Evolutionary conservation across 2,329 filamentous ascomycete species (phyloP).

Genomic region (Fusarium dlaminii): DNA sequence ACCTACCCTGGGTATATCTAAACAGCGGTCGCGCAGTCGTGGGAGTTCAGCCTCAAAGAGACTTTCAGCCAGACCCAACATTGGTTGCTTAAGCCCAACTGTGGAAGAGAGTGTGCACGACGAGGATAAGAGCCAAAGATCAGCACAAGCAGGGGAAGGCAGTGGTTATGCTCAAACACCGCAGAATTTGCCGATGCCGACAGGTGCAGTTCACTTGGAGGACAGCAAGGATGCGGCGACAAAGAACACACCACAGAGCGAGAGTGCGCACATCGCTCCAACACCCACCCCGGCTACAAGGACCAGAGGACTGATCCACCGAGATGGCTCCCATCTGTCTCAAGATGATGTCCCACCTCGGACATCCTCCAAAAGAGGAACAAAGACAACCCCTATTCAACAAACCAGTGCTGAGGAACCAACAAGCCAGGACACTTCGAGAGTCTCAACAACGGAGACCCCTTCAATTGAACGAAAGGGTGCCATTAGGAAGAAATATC

Average conservation of each 20-base stretch:
- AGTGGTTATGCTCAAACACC: not conserved
- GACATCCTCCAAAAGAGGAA: conserved; percentile 40
- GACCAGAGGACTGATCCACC: not conserved
- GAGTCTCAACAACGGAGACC: not conserved
- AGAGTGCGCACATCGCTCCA: not conserved
- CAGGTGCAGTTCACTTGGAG: not conserved
- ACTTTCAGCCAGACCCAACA: conserved; percentile 36
- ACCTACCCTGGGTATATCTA: conserved; percentile 41
- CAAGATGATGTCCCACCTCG: conserved; percentile 41
- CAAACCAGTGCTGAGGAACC: not conserved
- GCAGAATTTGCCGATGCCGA: not conserved
- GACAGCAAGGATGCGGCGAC: not conserved
- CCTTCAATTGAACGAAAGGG: conserved; percentile 28
- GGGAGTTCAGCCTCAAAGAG: conserved; percentile 37
- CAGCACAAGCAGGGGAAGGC: not conserved
- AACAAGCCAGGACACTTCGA: not conserved
- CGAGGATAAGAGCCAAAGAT: not conserved
- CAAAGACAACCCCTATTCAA: not conserved
- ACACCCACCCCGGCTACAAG: not conserved
- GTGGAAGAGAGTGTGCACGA: conserved; percentile 44
- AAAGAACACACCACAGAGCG: not conserved
- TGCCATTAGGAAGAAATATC: conserved; percentile 29
- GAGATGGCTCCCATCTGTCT: conserved; percentile 28
- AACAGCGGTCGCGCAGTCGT: conserved; percentile 34
- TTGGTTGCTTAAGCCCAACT: conserved; percentile 45